phyloP scores from a whole-genome alignment of 148 eudicot species.

The Chenopodium suecicum region DNA sequence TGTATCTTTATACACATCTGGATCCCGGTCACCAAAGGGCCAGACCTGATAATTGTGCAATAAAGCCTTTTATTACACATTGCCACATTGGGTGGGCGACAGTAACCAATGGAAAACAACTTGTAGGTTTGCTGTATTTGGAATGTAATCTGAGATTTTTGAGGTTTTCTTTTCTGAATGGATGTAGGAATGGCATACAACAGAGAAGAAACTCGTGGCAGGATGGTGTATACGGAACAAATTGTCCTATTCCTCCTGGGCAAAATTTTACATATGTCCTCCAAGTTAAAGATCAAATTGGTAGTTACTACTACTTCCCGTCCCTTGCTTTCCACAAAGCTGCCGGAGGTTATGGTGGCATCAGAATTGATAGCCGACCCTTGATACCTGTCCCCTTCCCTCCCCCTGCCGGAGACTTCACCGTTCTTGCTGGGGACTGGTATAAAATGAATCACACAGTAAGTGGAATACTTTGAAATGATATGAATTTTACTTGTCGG shows the following conservation, averaged over 20 bases:
- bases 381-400: conserved; percentile 60
- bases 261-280: conserved; percentile 60
- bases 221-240: conserved; percentile 67
- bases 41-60: too few relatives aligned
- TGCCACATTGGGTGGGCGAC: too few relatives aligned
- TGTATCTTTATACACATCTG: too few relatives aligned
- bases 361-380: conserved; percentile 54
- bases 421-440: conserved; percentile 70
- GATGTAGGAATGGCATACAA: conserved; percentile 58
- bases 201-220: conserved; percentile 74
- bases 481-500: too few relatives aligned
- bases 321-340: conserved; percentile 76
- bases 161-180: background rate
- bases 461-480: conserved; percentile 17
- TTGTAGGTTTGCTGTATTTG: background rate
- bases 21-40: background rate
- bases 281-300: conserved; percentile 74
- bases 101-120: background rate
- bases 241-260: conserved; percentile 70
- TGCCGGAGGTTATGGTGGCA: conserved; percentile 71
- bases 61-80: too few relatives aligned
- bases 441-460: conserved; percentile 62
- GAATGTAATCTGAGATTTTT: background rate
- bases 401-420: conserved; percentile 64
- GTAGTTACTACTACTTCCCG: conserved; percentile 70